Percentiles rank a stretch among this genome's conserved stretches.
phyloP scores from a whole-genome alignment of 2,329 filamentous ascomycete genomes.

The Ascochyta lentis region DNA sequence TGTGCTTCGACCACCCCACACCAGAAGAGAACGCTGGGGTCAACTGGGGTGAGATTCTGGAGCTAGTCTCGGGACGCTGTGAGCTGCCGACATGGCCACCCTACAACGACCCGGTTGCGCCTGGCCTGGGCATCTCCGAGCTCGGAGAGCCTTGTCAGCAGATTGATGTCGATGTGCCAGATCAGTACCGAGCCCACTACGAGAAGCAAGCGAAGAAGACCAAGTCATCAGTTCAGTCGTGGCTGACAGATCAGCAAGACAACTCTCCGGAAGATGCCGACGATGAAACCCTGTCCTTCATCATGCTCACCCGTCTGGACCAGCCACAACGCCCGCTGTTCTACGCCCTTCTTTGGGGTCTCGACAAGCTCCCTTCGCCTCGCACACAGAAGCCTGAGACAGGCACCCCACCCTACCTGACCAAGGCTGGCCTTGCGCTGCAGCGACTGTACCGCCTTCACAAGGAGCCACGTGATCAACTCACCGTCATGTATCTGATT shows the following conservation, averaged over 20 bases:
- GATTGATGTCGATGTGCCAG: constrained; percentile 91
- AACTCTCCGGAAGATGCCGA: constrained; percentile 86
- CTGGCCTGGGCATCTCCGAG: constrained; percentile 63
- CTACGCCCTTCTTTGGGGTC: constrained; percentile 75
- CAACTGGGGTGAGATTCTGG: constrained; percentile 94
- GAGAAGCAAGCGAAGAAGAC: constrained; percentile 92
- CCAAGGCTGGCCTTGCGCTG: constrained; percentile 77
- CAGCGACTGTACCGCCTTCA: constrained; percentile 83
- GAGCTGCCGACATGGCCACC: constrained; percentile 90
- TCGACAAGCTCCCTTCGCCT: constrained; percentile 57
- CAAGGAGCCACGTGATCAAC: constrained; percentile 78
- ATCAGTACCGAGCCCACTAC: constrained; percentile 92
- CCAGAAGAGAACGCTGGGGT: constrained; percentile 66
- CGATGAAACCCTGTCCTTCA: constrained; percentile 91
- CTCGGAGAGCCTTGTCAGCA: constrained; percentile 70
- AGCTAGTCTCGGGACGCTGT: constrained; percentile 86
- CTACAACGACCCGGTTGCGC: constrained; percentile 64
- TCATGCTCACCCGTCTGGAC: constrained; percentile 86
- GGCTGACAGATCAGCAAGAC: constrained; percentile 82
- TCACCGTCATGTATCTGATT: constrained; percentile 84
- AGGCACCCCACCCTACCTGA: constrained; percentile 73
- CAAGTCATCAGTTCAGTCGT: constrained; percentile 86
- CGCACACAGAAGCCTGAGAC: constrained; percentile 71
- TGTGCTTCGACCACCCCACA: constrained; percentile 68
- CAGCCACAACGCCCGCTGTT: constrained; percentile 79